phyloP scores from a whole-genome alignment of 495 filamentous ascomycete genomes.

The Cercophora newfieldiana region DNA sequence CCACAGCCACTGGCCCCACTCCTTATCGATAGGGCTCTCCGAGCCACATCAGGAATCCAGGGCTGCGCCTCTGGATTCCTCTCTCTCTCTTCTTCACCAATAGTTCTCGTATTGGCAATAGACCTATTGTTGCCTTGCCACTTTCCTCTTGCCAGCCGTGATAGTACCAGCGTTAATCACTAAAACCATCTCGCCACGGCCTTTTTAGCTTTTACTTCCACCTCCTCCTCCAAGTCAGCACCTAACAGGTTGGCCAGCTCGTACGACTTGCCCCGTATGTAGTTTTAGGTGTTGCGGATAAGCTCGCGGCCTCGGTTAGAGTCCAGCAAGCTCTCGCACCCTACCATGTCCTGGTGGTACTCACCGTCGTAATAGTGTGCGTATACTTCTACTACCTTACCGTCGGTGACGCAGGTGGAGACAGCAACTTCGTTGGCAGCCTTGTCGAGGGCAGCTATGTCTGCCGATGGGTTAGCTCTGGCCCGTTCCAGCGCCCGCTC shows the following conservation, averaged over 20 bases:
- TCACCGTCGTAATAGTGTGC: slow-evolving; percentile 3
- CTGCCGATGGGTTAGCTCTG: background rate
- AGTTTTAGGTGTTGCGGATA: slow-evolving; percentile 12
- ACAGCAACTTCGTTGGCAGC: slow-evolving; percentile 10
- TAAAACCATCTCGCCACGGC: no score
- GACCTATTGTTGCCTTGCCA: no score
- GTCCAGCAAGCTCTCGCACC: slow-evolving; percentile 2
- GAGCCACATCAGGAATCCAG: no score
- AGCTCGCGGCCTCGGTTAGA: slow-evolving; percentile 16
- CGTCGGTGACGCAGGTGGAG: slow-evolving; percentile 12
- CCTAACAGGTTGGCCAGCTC: slow-evolving; percentile 6
- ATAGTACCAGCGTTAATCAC: no score
- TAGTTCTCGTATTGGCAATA: no score
- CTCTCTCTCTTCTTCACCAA: no score
- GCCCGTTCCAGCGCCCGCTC: slow-evolving; percentile 7
- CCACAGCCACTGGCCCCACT: no score
- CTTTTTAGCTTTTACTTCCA: background rate
- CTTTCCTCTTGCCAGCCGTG: no score
- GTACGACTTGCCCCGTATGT: slow-evolving; percentile 8
- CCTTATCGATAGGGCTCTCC: no score
- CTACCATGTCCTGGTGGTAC: slow-evolving; percentile 13
- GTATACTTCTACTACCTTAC: slow-evolving; percentile 2
- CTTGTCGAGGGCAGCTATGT: background rate
- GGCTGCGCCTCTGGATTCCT: no score
- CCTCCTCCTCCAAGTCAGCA: slow-evolving; percentile 4